These are phyloP conservation scores for Farysia itapuensis DNA, from an alignment of 1,284 basidiomycete species.

Conservation along the genomic window DNA sequence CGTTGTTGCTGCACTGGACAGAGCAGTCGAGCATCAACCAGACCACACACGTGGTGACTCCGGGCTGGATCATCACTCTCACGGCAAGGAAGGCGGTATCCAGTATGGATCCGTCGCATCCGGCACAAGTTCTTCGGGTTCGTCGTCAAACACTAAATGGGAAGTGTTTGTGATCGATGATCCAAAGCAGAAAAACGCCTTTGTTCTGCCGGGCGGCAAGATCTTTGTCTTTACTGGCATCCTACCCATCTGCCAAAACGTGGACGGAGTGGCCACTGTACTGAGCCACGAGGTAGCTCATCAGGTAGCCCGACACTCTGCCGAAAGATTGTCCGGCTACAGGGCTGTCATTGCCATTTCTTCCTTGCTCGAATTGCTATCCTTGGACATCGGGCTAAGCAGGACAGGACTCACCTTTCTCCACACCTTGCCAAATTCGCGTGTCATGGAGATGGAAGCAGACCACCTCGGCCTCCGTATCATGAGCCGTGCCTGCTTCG, in stretches of 20 bases:
- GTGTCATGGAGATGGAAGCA: conserved; percentile 80
- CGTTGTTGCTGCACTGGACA: conserved; percentile 72
- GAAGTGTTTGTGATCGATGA: conserved; percentile 81
- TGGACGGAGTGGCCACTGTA: conserved; percentile 81
- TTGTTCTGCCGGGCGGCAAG: conserved; percentile 72
- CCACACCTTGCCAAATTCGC: conserved; percentile 76
- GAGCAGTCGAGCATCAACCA: conserved; percentile 21
- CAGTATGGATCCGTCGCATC: conserved; percentile 15
- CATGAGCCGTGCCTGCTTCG: conserved; percentile 70
- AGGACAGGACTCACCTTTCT: conserved; percentile 65
- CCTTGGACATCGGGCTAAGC: conserved; percentile 43
- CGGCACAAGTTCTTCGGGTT: not conserved
- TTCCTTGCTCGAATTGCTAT: conserved; percentile 38
- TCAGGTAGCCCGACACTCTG: conserved; percentile 61
- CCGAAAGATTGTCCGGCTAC: conserved; percentile 55
- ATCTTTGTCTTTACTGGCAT: conserved; percentile 87
- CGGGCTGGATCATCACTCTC: conserved; percentile 17
- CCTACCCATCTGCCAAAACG: conserved; percentile 74
- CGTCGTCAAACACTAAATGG: conserved; percentile 62
- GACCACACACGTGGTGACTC: conserved; percentile 31
- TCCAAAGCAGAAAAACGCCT: conserved; percentile 71
- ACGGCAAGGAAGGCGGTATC: conserved; percentile 30
- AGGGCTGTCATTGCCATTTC: conserved; percentile 43
- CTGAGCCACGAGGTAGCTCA: conserved; percentile 85
- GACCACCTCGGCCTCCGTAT: conserved; percentile 69